These are phyloP conservation scores for Calocybe cyanea DNA, from an alignment of 768 basidiomycete genomes.

Conservation along the genomic window DNA sequence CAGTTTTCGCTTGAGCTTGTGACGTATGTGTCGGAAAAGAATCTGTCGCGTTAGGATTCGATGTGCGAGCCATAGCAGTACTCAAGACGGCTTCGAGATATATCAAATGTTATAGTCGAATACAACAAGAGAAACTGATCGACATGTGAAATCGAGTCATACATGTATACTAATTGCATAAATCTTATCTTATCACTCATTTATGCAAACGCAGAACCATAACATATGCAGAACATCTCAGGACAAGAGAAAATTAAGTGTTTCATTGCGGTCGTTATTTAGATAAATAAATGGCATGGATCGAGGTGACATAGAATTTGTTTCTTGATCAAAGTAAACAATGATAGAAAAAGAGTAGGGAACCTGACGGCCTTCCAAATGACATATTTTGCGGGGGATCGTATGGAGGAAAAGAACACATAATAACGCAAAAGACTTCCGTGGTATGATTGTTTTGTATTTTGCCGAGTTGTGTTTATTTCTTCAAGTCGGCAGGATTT, in stretches of 20 bases:
- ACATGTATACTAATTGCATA: too few relatives aligned
- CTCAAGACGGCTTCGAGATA: too few relatives aligned
- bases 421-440: neutral
- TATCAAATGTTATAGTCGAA: too few relatives aligned
- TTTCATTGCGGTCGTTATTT: slow-evolving; percentile 11
- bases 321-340: neutral
- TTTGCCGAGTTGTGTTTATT: too few relatives aligned
- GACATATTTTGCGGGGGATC: neutral
- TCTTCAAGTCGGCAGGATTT: neutral
- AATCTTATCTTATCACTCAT: too few relatives aligned
- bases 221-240: too few relatives aligned
- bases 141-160: too few relatives aligned
- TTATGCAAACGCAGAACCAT: too few relatives aligned
- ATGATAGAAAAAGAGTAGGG: slow-evolving; percentile 3
- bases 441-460: slow-evolving; percentile 8
- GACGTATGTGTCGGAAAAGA: slow-evolving; percentile 64
- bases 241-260: slow-evolving; percentile 1
- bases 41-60: slow-evolving; percentile 46
- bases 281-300: slow-evolving; percentile 6
- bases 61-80: slow-evolving; percentile 3
- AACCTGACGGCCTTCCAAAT: neutral
- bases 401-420: slow-evolving; percentile 9
- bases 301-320: neutral
- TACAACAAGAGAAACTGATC: too few relatives aligned
- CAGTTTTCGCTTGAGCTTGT: slow-evolving; percentile 57